phyloP scores from a whole-genome alignment of 2,329 filamentous ascomycete genomes.

The Aspergillus intermedius region DNA sequence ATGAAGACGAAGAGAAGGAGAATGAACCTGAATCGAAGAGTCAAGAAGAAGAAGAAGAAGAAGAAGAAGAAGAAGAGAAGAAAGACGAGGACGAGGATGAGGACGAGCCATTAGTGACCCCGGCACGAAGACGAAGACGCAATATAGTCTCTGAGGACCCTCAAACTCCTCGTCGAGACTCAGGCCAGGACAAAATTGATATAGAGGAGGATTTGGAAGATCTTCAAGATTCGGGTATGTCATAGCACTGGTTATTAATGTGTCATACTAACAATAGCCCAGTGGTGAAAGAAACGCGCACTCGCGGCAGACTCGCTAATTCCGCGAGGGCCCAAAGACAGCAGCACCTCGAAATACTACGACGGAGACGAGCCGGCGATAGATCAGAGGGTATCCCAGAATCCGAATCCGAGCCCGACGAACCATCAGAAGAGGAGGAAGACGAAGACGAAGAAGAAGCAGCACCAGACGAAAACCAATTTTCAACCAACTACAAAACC shows the following conservation, averaged over 20 bases:
- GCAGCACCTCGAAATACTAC: slow-evolving; percentile 38
- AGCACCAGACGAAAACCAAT: slow-evolving; percentile 10
- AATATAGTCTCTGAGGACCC: slow-evolving; percentile 10
- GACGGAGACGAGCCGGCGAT: slow-evolving; percentile 37
- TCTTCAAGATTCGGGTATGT: slow-evolving; percentile 38
- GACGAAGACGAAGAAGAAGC: slow-evolving; percentile 10
- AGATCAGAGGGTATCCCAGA: slow-evolving; percentile 24
- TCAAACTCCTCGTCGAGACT: slow-evolving; percentile 17
- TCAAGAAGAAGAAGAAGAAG: neutral
- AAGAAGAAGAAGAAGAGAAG: neutral
- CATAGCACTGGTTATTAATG: neutral
- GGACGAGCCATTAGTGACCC: slow-evolving; percentile 22
- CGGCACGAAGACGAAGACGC: slow-evolving; percentile 19
- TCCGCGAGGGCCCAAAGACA: slow-evolving; percentile 34
- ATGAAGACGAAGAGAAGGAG: slow-evolving; percentile 15
- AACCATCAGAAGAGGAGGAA: slow-evolving; percentile 13
- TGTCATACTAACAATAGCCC: neutral
- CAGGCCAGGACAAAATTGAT: slow-evolving; percentile 33
- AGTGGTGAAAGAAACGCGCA: slow-evolving; percentile 35
- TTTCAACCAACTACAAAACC: neutral
- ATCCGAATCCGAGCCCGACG: slow-evolving; percentile 17
- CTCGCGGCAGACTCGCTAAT: slow-evolving; percentile 34
- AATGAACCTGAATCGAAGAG: neutral
- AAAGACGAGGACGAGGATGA: slow-evolving; percentile 20
- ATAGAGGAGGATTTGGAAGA: slow-evolving; percentile 41